Evolutionary conservation across 306 rosid species (phyloP).

Genomic region (Erythrophleum fordii): DNA sequence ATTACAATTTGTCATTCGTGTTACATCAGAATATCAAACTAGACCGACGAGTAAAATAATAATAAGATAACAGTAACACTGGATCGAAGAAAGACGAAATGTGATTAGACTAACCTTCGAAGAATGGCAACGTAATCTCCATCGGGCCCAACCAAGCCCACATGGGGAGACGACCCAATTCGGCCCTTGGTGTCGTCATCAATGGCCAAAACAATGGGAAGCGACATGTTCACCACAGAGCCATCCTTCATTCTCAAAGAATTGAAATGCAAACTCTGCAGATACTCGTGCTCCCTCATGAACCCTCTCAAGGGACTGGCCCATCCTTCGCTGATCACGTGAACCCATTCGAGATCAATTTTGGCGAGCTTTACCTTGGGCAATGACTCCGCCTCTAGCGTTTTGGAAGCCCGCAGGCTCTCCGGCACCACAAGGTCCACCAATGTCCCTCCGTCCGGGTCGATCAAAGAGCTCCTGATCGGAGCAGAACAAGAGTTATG

Average conservation of each 20-base stretch:
- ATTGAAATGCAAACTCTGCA: constrained; percentile 94
- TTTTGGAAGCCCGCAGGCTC: constrained; percentile 50
- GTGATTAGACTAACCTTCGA: constrained; percentile 57
- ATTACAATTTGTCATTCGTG: not conserved
- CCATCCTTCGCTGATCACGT: constrained; percentile 93
- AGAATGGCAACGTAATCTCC: constrained; percentile 80
- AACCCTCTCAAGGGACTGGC: constrained; percentile 92
- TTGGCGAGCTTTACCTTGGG: constrained; percentile 64
- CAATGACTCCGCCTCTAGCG: constrained; percentile 59
- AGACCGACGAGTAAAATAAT: not conserved
- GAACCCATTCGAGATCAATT: constrained; percentile 95
- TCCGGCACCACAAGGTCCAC: constrained; percentile 85
- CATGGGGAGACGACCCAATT: constrained; percentile 65
- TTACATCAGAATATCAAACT: not conserved
- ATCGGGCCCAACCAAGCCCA: constrained; percentile 69
- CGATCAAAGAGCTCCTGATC: constrained; percentile 82
- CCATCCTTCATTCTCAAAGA: constrained; percentile 70
- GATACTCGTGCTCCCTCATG: constrained; percentile 91
- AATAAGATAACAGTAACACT: constrained; percentile 27
- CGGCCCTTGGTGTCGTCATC: constrained; percentile 66
- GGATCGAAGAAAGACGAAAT: not conserved
- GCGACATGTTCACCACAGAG: constrained; percentile 83
- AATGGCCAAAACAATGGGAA: constrained; percentile 92
- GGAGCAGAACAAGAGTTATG: constrained; percentile 9
- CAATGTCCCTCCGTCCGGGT: constrained; percentile 81